Percentiles rank a stretch among this genome's conserved stretches.
Conservation (phyloP, 345 rosid species). For the Lumnitzera littorea region DNA sequence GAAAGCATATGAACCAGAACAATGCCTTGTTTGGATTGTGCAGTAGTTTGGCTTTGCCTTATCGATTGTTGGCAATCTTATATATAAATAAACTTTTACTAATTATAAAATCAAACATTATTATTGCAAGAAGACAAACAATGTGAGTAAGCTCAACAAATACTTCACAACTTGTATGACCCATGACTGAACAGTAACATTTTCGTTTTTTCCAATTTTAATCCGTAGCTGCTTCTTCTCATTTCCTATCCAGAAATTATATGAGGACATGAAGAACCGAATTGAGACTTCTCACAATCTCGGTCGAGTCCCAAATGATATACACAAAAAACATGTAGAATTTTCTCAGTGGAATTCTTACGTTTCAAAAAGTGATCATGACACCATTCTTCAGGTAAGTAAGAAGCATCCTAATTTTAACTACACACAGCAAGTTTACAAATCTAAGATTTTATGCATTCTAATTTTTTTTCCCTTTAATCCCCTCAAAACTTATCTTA, state of each 20-base stretch:
- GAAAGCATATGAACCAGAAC: too few species aligned
- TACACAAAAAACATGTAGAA: conserved; percentile 23
- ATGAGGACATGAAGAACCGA: conserved; percentile 42
- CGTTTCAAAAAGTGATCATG: conserved; percentile 39
- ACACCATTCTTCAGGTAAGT: conserved; percentile 53
- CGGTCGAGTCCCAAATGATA: conserved; percentile 31
- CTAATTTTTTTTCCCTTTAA: too few species aligned
- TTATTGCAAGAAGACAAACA: too few species aligned
- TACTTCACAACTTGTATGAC: too few species aligned
- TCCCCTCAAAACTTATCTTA: too few species aligned
- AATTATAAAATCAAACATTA: too few species aligned
- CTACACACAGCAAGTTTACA: neutral
- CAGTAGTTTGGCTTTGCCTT: too few species aligned
- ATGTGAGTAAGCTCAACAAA: too few species aligned
- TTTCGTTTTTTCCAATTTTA: neutral
- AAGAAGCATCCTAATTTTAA: neutral
- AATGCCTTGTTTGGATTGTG: too few species aligned
- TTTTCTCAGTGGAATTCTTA: conserved; percentile 51
- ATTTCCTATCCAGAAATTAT: conserved; percentile 20
- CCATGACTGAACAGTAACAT: too few species aligned
- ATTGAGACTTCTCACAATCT: conserved; percentile 26
- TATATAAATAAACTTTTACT: too few species aligned
- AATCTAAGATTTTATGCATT: neutral
- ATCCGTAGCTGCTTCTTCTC: neutral
- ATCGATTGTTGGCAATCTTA: too few species aligned